Base-by-base conservation (phyloP, 2,329 filamentous ascomycete species). In the Monosporascus sp. region DNA sequence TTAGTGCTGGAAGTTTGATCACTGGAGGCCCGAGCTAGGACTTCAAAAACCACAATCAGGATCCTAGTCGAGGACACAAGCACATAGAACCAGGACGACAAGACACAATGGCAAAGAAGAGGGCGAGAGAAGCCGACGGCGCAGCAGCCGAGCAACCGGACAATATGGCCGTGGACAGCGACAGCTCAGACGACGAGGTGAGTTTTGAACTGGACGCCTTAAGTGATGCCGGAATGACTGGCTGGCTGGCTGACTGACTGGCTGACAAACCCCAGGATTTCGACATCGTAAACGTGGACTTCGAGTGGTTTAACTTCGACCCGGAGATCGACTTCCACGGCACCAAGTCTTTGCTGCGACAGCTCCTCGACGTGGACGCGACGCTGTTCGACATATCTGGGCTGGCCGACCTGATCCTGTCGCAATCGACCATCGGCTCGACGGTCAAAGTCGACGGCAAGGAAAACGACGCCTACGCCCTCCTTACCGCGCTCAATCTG, bases 221-320 rank as follows among this genome's bases (percentile, higher is more conserved):
- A 38, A 59, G 37, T 39, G 17, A 11, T 17, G 18, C 15, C 35
- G 14, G 11, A 37, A 37, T 3, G 39, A n/a, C 54, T 60, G 51
- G 66, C 54, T 52, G 27, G 56, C 52, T 3, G 43, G n/a, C 54
- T n/a, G n/a, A n/a, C n/a, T 60, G 51, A 67, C 54, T 52, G 27
- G 56, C 52, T 8, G 24, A 4, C 1, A 6, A 5, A 38, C 6
- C 25, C 6, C 51, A 96, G 89, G 90, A 96, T 65, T 88, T 91
- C 65, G 89, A 96, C 68, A 88, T 93, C 70, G 84, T 99, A 60
- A 87, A 97, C 67, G 91, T 97, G 53, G 93, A 97, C 60, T 99
- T 99, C 65, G 94, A 99, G 75, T 97, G 91, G 89, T 99, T 97
- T 76, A 95, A 97, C 73, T 96, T 93, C 57, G 87, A 94, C 63